Evolutionary conservation across 129 eudicot species (phyloP).

Genomic region (Scalesia atractyloides): DNA sequence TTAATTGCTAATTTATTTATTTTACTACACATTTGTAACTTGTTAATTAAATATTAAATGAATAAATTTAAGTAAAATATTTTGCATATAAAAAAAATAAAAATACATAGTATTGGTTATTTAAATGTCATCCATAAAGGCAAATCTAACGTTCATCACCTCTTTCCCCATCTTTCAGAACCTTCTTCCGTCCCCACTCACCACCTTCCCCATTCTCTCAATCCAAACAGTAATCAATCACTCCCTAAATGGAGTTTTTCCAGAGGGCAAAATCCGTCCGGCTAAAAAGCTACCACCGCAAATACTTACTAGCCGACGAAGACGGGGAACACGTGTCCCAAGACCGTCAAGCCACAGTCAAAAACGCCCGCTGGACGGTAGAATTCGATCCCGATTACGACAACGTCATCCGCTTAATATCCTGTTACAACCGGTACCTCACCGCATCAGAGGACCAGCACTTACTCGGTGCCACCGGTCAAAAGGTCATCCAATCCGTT

Average conservation of each 20-base stretch:
- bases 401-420: conserved; percentile 53
- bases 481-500: conserved; percentile 49
- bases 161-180: not conserved
- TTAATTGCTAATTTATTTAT: too few species aligned
- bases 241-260: conserved; percentile 56
- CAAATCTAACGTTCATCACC: conserved; percentile 12
- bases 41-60: too few species aligned
- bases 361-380: conserved; percentile 54
- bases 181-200: conserved; percentile 3
- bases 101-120: too few species aligned
- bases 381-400: conserved; percentile 49
- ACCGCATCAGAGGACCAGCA: conserved; percentile 61
- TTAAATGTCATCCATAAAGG: not conserved
- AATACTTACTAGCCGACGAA: conserved; percentile 57
- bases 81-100: too few species aligned
- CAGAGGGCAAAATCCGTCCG: conserved; percentile 50
- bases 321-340: conserved; percentile 59
- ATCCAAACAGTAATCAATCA: not conserved
- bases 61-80: too few species aligned
- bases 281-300: conserved; percentile 58
- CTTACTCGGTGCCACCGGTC: conserved; percentile 60
- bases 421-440: conserved; percentile 52
- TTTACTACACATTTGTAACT: too few species aligned
- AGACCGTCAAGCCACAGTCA: conserved; percentile 48
- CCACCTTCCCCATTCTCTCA: not conserved